Evolutionary conservation across 2,329 filamentous ascomycete genomes (phyloP), one percentile per base, ranked within the genome.

Genomic region (Claviceps fusiformis): DNA sequence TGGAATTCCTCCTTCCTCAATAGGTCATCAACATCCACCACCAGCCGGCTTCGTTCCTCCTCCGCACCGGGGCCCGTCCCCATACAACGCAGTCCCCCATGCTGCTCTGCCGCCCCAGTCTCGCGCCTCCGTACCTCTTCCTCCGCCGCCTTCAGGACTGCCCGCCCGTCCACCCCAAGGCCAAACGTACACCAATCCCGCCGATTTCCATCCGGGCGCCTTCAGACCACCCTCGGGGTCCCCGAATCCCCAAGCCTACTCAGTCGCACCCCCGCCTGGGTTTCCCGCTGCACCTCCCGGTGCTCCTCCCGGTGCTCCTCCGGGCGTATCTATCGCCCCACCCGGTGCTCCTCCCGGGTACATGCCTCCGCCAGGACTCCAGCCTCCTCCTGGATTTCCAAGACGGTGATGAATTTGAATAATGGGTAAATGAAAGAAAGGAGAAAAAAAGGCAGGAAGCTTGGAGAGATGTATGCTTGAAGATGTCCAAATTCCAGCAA

Each of bases 161-260:
- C 76, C 77, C 0, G 74, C 75, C 0, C 69, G 76, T 17, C 76
- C 75, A 3, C 76, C 75, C 0, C 73, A 73, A 50, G 71, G 71
- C 52, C 74, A 75, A 37, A 71, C 69, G 29, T 77, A 69, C 61
- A 71, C 69, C 50, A 76, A 75, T 56, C 73, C 74, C 5, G 73
- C 72, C 50, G 73, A 75, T 55, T 76, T 73, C 63, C 75, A 76
- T 58, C 74, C 73, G 0, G 72, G 71, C 33, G 62, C 63, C 58
- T 71, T 70, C 63, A 69, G 71, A 13, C 70, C 71, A 5, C 67
- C 69, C 8, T 67, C 67, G 17, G 71, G 68, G 15, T 69, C 69
- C 6, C 68, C 70, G 1, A 64, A 67, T 4, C 70, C 68, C 3
- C 70, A 68, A 27, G 71, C 68, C n/a, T 75, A 70, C 53, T 65